phyloP scores from a whole-genome alignment of 2,329 filamentous ascomycete species.

The Ceratocystis variospora region DNA sequence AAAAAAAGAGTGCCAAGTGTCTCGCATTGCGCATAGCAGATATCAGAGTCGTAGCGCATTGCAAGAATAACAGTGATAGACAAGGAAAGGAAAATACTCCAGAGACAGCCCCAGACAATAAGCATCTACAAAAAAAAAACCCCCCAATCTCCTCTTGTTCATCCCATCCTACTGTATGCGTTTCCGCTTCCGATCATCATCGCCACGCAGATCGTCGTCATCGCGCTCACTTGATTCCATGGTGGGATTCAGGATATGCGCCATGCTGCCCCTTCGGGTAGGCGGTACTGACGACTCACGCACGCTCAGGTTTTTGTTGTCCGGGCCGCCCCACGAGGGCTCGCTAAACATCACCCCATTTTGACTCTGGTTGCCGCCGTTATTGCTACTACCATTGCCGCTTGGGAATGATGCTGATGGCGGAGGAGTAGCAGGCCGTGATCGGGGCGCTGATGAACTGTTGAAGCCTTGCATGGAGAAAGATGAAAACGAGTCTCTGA shows the following conservation, averaged over 20 bases:
- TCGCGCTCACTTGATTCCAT: constrained; percentile 39
- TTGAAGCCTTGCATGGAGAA: constrained; percentile 38
- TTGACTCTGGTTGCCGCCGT: constrained; percentile 26
- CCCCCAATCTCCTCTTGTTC: neutral
- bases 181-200: constrained; percentile 50
- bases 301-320: constrained; percentile 37
- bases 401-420: constrained; percentile 34
- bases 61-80: constrained; percentile 3
- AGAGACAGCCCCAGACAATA: neutral
- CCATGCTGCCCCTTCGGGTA: constrained; percentile 46
- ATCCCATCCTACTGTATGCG: constrained; percentile 34
- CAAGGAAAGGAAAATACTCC: neutral
- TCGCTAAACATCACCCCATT: constrained; percentile 30
- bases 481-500: constrained; percentile 42
- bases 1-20: neutral
- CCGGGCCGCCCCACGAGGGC: constrained; percentile 42
- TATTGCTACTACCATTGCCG: constrained; percentile 24
- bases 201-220: constrained; percentile 43
- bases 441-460: constrained; percentile 32
- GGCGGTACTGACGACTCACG: constrained; percentile 44
- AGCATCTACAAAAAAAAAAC: no score
- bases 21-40: neutral
- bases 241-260: constrained; percentile 48
- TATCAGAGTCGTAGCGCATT: neutral
- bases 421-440: constrained; percentile 41